A percentile compares a stretch with the other conserved stretches of the same genome.
phyloP scores from a whole-genome alignment of 1,284 basidiomycete species.

The Irpex sp. region DNA sequence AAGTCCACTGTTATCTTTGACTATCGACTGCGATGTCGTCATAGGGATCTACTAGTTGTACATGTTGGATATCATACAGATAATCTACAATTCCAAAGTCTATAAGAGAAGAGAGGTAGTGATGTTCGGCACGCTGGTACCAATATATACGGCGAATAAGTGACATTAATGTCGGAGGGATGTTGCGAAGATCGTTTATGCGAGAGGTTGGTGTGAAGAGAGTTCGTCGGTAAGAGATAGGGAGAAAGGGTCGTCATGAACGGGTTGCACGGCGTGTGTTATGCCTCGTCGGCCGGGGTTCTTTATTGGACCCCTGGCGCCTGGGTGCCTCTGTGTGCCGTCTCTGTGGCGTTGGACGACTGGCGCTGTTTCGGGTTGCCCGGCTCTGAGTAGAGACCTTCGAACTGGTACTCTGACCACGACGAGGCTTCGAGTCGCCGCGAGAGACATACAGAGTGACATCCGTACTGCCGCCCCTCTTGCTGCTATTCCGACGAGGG shows the following conservation, averaged over 20 bases:
- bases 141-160: neutral
- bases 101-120: neutral
- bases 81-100: constrained; percentile 1
- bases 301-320: constrained; percentile 9
- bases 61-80: neutral
- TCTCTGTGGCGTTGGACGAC: constrained; percentile 5
- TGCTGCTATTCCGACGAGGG: constrained; percentile 4
- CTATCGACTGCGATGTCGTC: neutral
- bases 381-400: constrained; percentile 15
- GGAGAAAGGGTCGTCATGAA: neutral
- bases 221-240: neutral
- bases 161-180: neutral
- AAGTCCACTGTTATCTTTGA: neutral
- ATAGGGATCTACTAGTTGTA: neutral
- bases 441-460: constrained; percentile 23
- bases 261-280: neutral
- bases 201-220: neutral
- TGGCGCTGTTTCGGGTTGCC: constrained; percentile 8
- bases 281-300: neutral
- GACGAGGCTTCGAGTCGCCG: constrained; percentile 20
- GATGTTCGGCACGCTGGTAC: neutral
- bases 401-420: constrained; percentile 19
- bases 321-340: constrained; percentile 13
- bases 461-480: constrained; percentile 9
- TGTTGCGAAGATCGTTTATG: neutral